phyloP scores from a whole-genome alignment of 2,329 filamentous ascomycete species.

The Didymella pomorum region DNA sequence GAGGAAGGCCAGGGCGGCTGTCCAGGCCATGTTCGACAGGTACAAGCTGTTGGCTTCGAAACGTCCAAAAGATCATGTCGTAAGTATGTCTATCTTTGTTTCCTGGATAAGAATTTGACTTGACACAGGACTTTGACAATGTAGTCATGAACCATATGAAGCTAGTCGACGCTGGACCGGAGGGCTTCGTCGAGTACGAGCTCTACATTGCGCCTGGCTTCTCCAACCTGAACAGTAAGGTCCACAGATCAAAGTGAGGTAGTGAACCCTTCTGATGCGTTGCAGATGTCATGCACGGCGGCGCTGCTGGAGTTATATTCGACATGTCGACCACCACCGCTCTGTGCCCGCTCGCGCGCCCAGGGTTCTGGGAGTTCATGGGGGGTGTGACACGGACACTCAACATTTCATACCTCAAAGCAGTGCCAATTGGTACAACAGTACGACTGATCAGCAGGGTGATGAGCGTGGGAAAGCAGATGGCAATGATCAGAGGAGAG shows the following conservation, averaged over 20 bases:
- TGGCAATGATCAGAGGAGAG: conserved; percentile 60
- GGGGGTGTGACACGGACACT: conserved; percentile 60
- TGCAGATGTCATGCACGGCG: conserved; percentile 52
- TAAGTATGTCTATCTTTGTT: conserved; percentile 22
- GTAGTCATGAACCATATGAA: conserved; percentile 50
- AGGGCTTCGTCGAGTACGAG: conserved; percentile 48
- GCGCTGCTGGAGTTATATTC: conserved; percentile 52
- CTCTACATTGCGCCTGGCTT: conserved; percentile 46
- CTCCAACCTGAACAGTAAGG: conserved; percentile 52
- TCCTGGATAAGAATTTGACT: neutral
- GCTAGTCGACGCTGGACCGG: conserved; percentile 47
- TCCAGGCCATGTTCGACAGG: conserved; percentile 49
- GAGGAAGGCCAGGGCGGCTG: conserved; percentile 47
- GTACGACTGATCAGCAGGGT: conserved; percentile 56
- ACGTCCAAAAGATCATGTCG: conserved; percentile 44
- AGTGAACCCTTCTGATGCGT: conserved; percentile 2
- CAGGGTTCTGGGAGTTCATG: conserved; percentile 62
- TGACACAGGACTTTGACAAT: conserved; percentile 47
- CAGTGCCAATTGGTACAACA: conserved; percentile 57
- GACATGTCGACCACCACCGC: conserved; percentile 58
- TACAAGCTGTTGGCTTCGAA: conserved; percentile 45
- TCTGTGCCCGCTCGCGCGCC: conserved; percentile 57
- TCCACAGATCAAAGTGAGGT: too few relatives aligned
- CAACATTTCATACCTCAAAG: conserved; percentile 61
- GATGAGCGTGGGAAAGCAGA: conserved; percentile 58